Percentiles rank a stretch among this genome's conserved stretches.
These are phyloP conservation scores for Linnemannia exigua DNA, from an alignment of 192 early-diverging fungal genomes.

Conservation along the genomic window DNA sequence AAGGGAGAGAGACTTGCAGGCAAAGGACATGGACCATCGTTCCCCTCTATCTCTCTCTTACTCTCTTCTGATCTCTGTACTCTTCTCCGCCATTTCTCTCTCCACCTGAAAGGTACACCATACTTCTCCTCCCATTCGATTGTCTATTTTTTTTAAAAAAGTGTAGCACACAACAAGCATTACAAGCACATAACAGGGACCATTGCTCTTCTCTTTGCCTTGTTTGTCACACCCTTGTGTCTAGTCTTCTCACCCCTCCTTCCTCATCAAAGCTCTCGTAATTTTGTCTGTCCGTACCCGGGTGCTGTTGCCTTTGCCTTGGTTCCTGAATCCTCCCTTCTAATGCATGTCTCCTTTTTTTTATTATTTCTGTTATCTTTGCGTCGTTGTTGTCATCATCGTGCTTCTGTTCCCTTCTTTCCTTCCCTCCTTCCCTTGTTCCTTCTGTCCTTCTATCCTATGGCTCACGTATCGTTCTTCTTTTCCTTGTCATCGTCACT, in stretches of 20 bases:
- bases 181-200: neutral
- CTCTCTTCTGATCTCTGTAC: too few relatives aligned
- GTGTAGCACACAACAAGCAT: slow-evolving; percentile 1
- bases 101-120: neutral
- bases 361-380: neutral
- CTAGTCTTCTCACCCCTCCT: neutral
- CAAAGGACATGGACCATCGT: neutral
- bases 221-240: slow-evolving; percentile 1
- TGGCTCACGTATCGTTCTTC: neutral
- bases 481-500: too few relatives aligned
- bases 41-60: neutral
- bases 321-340: neutral
- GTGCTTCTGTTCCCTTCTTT: neutral
- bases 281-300: neutral
- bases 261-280: neutral
- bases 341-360: neutral
- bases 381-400: neutral
- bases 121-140: neutral
- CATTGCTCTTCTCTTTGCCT: neutral
- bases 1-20: neutral
- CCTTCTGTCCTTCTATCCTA: neutral
- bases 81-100: neutral
- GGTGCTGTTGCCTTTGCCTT: neutral
- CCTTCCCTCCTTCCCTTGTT: neutral
- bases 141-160: neutral